Evolutionary conservation across 2,329 filamentous ascomycete species (phyloP).

Genomic region (Colletotrichum sp.): DNA sequence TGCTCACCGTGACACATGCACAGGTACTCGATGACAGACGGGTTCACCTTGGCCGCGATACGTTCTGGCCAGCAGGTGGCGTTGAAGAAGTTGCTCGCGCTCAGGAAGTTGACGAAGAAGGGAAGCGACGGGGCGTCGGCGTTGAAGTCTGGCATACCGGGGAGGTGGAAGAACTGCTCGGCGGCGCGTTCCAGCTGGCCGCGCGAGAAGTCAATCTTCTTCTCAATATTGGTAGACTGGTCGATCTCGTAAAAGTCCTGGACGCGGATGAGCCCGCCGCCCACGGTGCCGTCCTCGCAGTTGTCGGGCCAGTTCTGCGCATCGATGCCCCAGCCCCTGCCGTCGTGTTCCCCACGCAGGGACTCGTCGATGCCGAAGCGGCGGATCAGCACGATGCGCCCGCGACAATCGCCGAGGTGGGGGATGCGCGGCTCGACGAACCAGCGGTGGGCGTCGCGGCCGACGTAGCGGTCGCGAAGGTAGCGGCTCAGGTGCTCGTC

Average conservation of each 20-base stretch:
- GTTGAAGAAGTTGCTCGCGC: slow-evolving; percentile 93
- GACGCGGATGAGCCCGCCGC: slow-evolving; percentile 77
- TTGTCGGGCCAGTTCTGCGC: slow-evolving; percentile 84
- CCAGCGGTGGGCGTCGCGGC: slow-evolving; percentile 64
- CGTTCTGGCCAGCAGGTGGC: slow-evolving; percentile 90
- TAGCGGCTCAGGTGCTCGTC: slow-evolving; percentile 81
- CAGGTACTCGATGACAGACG: slow-evolving; percentile 69
- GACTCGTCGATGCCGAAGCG: slow-evolving; percentile 73
- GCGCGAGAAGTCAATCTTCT: slow-evolving; percentile 77
- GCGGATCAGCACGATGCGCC: slow-evolving; percentile 83
- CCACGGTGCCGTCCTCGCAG: slow-evolving; percentile 74
- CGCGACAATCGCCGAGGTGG: slow-evolving; percentile 77
- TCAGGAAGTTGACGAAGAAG: slow-evolving; percentile 90
- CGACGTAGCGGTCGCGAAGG: slow-evolving; percentile 74
- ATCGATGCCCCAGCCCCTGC: slow-evolving; percentile 63
- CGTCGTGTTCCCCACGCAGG: slow-evolving; percentile 54
- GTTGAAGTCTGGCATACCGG: slow-evolving; percentile 31
- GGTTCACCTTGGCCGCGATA: slow-evolving; percentile 88
- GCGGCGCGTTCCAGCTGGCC: slow-evolving; percentile 79
- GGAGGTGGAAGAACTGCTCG: slow-evolving; percentile 51
- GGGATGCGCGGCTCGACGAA: slow-evolving; percentile 81
- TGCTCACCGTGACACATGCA: slow-evolving; percentile 61
- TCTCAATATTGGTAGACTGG: slow-evolving; percentile 74
- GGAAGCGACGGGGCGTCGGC: slow-evolving; percentile 50
- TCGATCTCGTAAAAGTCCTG: slow-evolving; percentile 95